Conservation (phyloP, 176 grass and related monocot species). For the Ensete glaucum region DNA sequence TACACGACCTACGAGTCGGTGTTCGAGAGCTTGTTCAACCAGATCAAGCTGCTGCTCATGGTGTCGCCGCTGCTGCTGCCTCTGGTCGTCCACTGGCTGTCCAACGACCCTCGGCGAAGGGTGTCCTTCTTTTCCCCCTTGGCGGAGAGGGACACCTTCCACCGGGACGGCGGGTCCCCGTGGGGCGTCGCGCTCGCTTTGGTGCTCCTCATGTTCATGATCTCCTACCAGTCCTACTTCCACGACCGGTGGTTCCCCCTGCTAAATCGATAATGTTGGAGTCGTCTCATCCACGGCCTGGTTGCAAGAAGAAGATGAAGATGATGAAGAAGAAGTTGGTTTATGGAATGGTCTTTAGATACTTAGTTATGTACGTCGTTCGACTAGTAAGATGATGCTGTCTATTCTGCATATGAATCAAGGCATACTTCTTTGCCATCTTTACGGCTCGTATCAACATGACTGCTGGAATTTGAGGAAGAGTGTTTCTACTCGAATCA, state of each 20-base stretch:
- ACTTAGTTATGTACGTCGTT: too few relatives aligned
- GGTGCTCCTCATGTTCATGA: conserved; percentile 69
- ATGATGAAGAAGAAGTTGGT: too few relatives aligned
- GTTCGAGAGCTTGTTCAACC: background rate
- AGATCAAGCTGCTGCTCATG: conserved; percentile 9
- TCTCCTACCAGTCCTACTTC: conserved; percentile 91
- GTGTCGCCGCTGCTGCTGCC: conserved; percentile 34
- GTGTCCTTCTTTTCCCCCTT: conserved; percentile 33
- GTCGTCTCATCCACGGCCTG: too few relatives aligned
- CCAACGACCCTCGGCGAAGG: conserved; percentile 24
- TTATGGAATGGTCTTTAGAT: too few relatives aligned
- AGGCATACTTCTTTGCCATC: too few relatives aligned
- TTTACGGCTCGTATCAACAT: too few relatives aligned
- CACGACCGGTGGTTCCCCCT: conserved; percentile 71
- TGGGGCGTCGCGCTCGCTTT: conserved; percentile 72
- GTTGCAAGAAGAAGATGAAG: background rate
- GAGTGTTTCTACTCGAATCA: too few relatives aligned
- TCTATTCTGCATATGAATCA: too few relatives aligned
- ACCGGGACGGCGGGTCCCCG: conserved; percentile 35
- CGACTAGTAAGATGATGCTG: too few relatives aligned
- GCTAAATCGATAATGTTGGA: conserved; percentile 20
- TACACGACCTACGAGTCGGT: conserved; percentile 4
- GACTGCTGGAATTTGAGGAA: too few relatives aligned
- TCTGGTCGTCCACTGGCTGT: conserved; percentile 57
- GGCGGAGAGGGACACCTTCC: conserved; percentile 32